Evolutionary conservation across 441 rosid species (phyloP), one percentile per base, ranked within the genome.

Genomic region (Gossypium lobatum): DNA sequence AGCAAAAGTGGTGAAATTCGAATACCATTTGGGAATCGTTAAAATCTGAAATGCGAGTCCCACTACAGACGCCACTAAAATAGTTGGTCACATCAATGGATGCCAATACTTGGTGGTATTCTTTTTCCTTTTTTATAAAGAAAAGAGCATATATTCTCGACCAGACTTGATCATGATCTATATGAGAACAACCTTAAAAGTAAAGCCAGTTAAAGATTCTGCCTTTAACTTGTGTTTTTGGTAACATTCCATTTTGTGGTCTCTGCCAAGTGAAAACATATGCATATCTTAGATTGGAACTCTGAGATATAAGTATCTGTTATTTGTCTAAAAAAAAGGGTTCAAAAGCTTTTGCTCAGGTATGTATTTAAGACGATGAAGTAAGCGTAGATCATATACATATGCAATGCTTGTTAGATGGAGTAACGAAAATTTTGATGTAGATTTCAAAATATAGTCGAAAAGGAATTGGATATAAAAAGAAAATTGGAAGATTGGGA

Each of bases 151-250:
- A 42, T 45, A 45, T 65, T 20, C 70, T 65, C 6, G 1, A 25
- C 64, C 17, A 23, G 17, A 3, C 54, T 13, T 45, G 54, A 65
- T 65, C 26, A 37, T 63, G 26, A 63, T 46, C 71, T 46, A 25
- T 21, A 25, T 48, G 3, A 6, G 39, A 50, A 67, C 58, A 67
- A 48, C 64, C 34, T 54, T 48, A 48, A 42, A 67, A 59, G 64
- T 59, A 59, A 67, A 25, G 71, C 14, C 59, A 48, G n/a, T 48
- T 50, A n/a, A 59, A 25, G 37, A 59, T 59, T 59, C 57, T 66
- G 37, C 37, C 71, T 66, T 66, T 48, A 66, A 46, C 39, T 45
- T 46, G 26, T 45, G 71, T 66, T 46, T 66, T 7, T 23, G 20
- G 71, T 46, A 17, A 46, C 71, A 46, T 46, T 23, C 57, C 53